phyloP scores from a whole-genome alignment of 208 protist species.

The Acanthamoeba rhysodes region DNA sequence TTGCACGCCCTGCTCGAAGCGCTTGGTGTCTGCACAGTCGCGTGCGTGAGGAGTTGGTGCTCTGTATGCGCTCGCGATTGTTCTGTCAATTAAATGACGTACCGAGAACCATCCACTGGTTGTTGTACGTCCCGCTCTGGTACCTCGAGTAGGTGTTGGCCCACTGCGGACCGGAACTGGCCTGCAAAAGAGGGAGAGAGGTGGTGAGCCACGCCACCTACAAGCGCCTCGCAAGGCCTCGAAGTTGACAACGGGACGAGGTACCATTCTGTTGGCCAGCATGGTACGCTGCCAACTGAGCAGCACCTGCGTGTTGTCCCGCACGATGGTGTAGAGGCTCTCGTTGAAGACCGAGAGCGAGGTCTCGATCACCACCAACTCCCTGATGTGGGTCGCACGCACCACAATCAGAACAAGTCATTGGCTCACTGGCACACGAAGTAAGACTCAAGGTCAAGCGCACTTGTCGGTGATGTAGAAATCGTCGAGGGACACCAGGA shows the following conservation, averaged over 20 bases:
- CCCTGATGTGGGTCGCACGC: neutral
- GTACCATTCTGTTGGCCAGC: slow-evolving; percentile 29
- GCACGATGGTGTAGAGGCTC: neutral
- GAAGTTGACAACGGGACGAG: neutral
- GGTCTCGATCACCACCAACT: slow-evolving; percentile 43
- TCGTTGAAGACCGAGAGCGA: slow-evolving; percentile 49
- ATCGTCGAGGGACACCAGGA: slow-evolving; percentile 26
- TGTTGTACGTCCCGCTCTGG: slow-evolving; percentile 73
- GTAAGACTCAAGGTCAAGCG: neutral
- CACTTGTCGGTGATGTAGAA: slow-evolving; percentile 35
- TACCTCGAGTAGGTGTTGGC: neutral
- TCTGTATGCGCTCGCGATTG: neutral
- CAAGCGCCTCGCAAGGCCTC: too few species aligned
- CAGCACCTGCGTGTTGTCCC: neutral
- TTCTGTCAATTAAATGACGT: neutral
- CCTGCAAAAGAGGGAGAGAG: neutral
- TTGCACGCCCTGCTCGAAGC: neutral
- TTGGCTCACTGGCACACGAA: neutral
- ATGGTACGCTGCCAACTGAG: slow-evolving; percentile 43
- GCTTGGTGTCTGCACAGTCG: neutral
- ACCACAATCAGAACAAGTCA: neutral
- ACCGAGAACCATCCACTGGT: slow-evolving; percentile 85
- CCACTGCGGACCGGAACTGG: neutral
- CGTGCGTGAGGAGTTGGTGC: neutral
- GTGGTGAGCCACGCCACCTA: too few species aligned